phyloP scores from a whole-genome alignment of 805 yeast species.

The Saturnispora ahearnii region DNA sequence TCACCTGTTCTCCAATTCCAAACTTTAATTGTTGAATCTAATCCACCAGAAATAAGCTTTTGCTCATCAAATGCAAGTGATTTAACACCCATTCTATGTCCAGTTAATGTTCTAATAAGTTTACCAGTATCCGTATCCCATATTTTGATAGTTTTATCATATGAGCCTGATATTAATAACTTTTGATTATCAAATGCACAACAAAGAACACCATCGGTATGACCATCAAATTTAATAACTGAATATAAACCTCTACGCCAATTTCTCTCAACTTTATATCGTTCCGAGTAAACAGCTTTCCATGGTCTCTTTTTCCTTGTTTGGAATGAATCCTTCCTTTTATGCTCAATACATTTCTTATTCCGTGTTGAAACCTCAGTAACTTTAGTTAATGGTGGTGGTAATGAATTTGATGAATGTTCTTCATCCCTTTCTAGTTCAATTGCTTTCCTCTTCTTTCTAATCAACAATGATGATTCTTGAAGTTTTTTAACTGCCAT shows the following conservation, averaged over 20 bases:
- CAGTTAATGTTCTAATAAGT: slow-evolving; percentile 64
- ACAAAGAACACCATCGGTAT: slow-evolving; percentile 81
- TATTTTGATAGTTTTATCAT: slow-evolving; percentile 82
- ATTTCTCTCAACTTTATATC: slow-evolving; percentile 84
- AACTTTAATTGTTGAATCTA: slow-evolving; percentile 84
- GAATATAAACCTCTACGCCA: slow-evolving; percentile 82
- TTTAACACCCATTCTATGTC: slow-evolving; percentile 86
- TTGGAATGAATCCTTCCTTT: background rate
- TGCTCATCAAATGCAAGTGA: slow-evolving; percentile 79
- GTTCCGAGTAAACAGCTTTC: slow-evolving; percentile 89
- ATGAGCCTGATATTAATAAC: slow-evolving; percentile 81
- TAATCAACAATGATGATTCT: slow-evolving; percentile 16
- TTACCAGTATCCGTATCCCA: slow-evolving; percentile 85
- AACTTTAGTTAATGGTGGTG: slow-evolving; percentile 20
- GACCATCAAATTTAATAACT: slow-evolving; percentile 63
- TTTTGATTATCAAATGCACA: slow-evolving; percentile 73
- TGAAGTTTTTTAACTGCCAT: slow-evolving; percentile 69
- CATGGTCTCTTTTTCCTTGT: slow-evolving; percentile 65
- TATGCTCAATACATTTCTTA: background rate
- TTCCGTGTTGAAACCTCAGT: slow-evolving; percentile 3
- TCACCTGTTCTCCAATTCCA: slow-evolving; percentile 96
- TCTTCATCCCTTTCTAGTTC: slow-evolving; percentile 17
- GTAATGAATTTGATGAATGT: slow-evolving; percentile 14
- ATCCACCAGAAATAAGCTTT: slow-evolving; percentile 84
- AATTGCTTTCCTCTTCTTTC: slow-evolving; percentile 18